These are phyloP conservation scores for Citrus australasica DNA, from an alignment of 345 rosid genomes.

Conservation along the genomic window DNA sequence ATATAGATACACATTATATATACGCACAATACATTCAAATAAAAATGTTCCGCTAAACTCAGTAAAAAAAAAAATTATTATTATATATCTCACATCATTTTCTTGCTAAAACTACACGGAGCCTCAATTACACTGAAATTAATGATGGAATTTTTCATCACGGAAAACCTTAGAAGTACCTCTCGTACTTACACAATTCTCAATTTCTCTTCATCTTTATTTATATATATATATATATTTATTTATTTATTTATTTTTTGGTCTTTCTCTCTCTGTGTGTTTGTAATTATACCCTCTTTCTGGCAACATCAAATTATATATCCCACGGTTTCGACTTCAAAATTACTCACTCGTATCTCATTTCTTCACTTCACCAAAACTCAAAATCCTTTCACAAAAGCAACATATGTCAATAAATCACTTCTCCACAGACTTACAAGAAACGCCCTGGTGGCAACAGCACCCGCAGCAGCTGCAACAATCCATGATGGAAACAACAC, in stretches of 20 bases:
- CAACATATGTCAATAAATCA: constrained; percentile 46
- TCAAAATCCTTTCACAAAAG: not conserved
- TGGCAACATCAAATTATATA: constrained; percentile 23
- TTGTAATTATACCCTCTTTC: constrained; percentile 12
- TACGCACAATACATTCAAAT: no score
- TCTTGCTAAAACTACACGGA: not conserved
- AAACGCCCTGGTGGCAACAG: constrained; percentile 41
- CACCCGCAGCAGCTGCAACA: constrained; percentile 9
- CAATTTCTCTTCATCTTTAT: not conserved
- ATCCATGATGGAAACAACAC: constrained; percentile 28
- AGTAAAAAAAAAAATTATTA: not conserved
- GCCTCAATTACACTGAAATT: constrained; percentile 16
- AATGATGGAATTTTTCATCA: constrained; percentile 24
- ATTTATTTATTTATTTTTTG: not conserved
- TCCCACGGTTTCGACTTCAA: constrained; percentile 35
- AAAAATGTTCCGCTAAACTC: constrained; percentile 11
- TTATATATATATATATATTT: no score
- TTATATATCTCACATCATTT: not conserved
- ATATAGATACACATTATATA: no score
- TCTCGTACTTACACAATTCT: constrained; percentile 18
- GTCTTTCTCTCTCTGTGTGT: not conserved
- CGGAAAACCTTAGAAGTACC: constrained; percentile 31
- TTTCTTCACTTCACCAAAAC: not conserved
- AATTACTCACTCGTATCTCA: not conserved
- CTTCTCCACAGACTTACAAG: constrained; percentile 36